Evolutionary conservation across 352 stramenopile species (phyloP), one percentile per base, ranked within the genome.

Genomic region (Globisporangium barbulae): DNA sequence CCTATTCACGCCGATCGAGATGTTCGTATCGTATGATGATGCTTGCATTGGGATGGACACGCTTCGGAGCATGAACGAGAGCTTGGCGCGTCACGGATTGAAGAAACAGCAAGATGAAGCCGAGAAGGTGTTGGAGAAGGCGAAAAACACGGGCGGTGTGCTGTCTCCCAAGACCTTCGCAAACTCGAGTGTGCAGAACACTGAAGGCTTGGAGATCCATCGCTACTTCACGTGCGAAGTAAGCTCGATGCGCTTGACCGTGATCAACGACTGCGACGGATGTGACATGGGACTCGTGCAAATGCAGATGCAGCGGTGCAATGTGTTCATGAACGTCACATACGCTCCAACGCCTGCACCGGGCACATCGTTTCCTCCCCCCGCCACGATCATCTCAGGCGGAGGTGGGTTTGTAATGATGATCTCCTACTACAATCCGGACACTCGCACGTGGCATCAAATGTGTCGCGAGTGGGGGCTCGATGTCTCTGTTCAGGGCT

Each of bases 181-280:
- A 37, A 41, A 37, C 7, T 37, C 17, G 7, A 52, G 25, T 15
- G 12, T 42, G 15, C 39, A 33, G 5, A 49, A 17, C 12, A 41
- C 48, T 28, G 53, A 53, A 28, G 61, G 44, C 21, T 57, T 79
- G 13, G 84, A 94, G 59, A 71, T 90, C 9, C 82, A 93, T 56
- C 82, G 83, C 10, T 91, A 92, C 61, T 83, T 93, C 47, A 93
- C 86, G 25, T 88, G 79, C 31, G 83, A 94, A 25, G 61, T 92
- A 31, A 70, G 71, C 19, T 82, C 78, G 5, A 79, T 94, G 64
- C 75, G 71, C 30, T 59, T 95, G 50, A 93, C 85, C 1, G 52
- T 95, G 21, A 92, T 95, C 58, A 95, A 95, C 47, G 86, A 95
- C 66, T 93, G 86, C 61, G 85, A 93, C 37, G 85, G 83, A 8